Base-by-base conservation (phyloP, 2,329 filamentous ascomycete genomes). In the Pseudogymnoascus sp. region DNA sequence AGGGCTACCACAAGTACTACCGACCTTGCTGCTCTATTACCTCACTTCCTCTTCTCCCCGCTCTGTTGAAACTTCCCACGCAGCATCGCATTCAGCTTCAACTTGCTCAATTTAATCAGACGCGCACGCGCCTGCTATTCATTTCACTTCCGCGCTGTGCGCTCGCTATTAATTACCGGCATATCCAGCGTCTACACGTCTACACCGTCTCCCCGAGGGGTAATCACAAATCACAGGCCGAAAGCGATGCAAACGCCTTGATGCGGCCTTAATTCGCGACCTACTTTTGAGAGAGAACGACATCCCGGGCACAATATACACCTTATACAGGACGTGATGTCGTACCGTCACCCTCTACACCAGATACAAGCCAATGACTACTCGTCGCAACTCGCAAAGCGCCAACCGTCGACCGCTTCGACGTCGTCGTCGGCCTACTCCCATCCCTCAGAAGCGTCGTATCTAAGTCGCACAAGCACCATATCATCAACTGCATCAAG, bases 401-500 rank as follows among this genome's bases (percentile, higher is more conserved):
- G 88, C 67, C 86, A 90, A 69, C 80, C 84, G 33, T 91, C 89
- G 4, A 90, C 83, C 63, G 84, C 85, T 36, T 88, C 87, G 8
- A 90, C 88, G 5, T 85, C 82, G 61, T 91, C 88, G 2, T 89
- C 87, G 3, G 82, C 80, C 62, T 88, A 86, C 72, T 89, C 87
- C 1, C 79, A 80, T 62, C 73, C 67, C 9, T 77, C 75, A 65
- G 76, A 77, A 41, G 71, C 73, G 12, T 80, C 78, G 66, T 83
- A 86, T 45, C 78, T 82, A 61, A 87, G 84, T 70, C 77, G 80
- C 61, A 84, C 85, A 39, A 91, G 87, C 73, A 89, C 89, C 58
- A 79, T 88, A 67, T 90, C 88, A 16, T 93, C 90, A 33, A 82
- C 85, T 66, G 82, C 82, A n/a, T 91, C 90, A 35, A 85, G 84